Base-by-base conservation (phyloP, 371 early-diverging fungal genomes). In the Basidiobolus meristosporus region DNA sequence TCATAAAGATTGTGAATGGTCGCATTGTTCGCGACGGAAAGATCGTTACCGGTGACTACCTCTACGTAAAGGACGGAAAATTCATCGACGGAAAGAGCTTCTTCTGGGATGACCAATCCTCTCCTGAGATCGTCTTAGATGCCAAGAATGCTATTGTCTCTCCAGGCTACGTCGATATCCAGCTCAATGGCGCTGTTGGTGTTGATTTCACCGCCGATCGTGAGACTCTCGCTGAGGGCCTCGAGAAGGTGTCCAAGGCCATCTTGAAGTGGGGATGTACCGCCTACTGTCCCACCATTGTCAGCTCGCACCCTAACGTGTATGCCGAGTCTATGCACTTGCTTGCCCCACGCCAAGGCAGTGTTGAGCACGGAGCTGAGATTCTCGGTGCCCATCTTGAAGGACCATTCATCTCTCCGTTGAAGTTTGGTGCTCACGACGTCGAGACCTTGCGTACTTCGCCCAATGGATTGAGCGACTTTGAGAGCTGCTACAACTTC, bases 101-200 rank as follows among this genome's bases (percentile, higher is more conserved):
- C 38, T 86, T 86, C 47, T 86, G 71, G 53, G 57, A 62, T 35
- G 68, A 65, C 26, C 64, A 66, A 43, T 60, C 66, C 38, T 64
- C 62, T 22, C 75, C 84, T 6, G 82, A 79, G 50, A 53, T 60
- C 14, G 65, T 73, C 36, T 70, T 86, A 43, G 80, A 86, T 59
- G 80, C 80, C 28, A 52, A 72, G 30, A 77, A 78, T 36, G 42
- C 68, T 21, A 53, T 87, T 6, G 68, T 84, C 15, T 75, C 67
- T 2, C 82, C 87, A 16, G 87, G 87, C 4, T 84, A 70, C 39
- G 71, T 87, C 30, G 87, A 87, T 44, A 55, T 81, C 7, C 85
- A 87, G 53, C 72, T 87, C 43, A 87, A 87, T 44, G 87, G 65
- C 61, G 81, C 77, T 3, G 82, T 78, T 50, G 85, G 88, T 16